Conservation (phyloP, 176 grass and related monocot species). For the Alloteropsis semialata region DNA sequence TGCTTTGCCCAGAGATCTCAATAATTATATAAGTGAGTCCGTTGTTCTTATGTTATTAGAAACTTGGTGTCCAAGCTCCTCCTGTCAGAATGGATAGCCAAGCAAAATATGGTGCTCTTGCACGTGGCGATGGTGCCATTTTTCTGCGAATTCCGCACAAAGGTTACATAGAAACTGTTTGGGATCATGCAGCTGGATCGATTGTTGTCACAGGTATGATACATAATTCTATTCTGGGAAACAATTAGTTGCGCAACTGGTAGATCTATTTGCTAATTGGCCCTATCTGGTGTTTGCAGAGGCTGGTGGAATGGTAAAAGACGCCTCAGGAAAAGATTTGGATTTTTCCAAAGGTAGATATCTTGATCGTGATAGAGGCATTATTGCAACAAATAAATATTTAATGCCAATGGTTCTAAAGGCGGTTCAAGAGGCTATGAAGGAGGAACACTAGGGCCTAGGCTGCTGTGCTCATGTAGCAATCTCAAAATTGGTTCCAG, state of each 20-base stretch:
- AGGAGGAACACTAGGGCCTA: constrained; percentile 17
- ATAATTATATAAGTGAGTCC: background rate
- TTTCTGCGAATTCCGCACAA: constrained; percentile 75
- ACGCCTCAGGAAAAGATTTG: constrained; percentile 84
- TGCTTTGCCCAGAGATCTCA: background rate
- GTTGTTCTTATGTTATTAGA: constrained; percentile 48
- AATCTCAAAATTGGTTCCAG: background rate
- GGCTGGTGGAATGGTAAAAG: constrained; percentile 84
- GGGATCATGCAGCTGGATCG: constrained; percentile 96
- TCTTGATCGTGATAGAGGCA: constrained; percentile 10
- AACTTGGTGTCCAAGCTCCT: constrained; percentile 86
- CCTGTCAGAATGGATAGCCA: constrained; percentile 97
- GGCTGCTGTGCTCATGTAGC: background rate
- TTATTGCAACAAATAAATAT: constrained; percentile 24
- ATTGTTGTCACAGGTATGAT: constrained; percentile 88
- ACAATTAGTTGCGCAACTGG: background rate
- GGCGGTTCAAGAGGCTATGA: constrained; percentile 3
- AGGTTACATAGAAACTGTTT: constrained; percentile 86
- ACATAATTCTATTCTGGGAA: background rate
- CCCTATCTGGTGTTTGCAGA: constrained; percentile 38
- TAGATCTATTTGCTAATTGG: constrained; percentile 5
- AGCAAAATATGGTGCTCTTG: constrained; percentile 91
- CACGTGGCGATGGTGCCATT: constrained; percentile 85
- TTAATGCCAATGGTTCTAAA: constrained; percentile 16
- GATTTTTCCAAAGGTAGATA: constrained; percentile 76